Conservation (phyloP, 2,329 filamentous ascomycete genomes). For the Microdochium paspali region DNA sequence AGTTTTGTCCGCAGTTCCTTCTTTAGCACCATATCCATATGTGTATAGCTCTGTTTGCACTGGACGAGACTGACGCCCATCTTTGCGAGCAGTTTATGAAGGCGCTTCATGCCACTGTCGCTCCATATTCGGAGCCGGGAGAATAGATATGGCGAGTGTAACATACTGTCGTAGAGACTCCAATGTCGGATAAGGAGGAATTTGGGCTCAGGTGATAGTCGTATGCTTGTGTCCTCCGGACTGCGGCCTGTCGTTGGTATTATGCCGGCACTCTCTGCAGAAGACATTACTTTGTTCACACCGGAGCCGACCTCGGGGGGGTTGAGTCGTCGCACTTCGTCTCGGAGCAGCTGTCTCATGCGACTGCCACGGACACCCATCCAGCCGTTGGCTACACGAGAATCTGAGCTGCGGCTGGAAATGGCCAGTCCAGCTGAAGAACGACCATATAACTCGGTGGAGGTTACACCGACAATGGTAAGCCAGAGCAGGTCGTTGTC, state of each 20-base stretch:
- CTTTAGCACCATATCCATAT: slow-evolving; percentile 98
- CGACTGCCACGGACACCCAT: slow-evolving; percentile 72
- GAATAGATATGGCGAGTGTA: slow-evolving; percentile 91
- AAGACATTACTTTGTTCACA: slow-evolving; percentile 46
- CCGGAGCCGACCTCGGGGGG: slow-evolving; percentile 54
- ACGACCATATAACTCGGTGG: slow-evolving; percentile 81
- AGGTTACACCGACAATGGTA: slow-evolving; percentile 89
- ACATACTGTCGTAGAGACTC: slow-evolving; percentile 97
- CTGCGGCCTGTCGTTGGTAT: slow-evolving; percentile 84
- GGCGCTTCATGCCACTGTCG: slow-evolving; percentile 74
- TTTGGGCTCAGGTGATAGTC: slow-evolving; percentile 84
- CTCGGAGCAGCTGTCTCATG: slow-evolving; percentile 76
- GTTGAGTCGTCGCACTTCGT: slow-evolving; percentile 90
- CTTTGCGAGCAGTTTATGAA: slow-evolving; percentile 92
- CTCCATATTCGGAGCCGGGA: slow-evolving; percentile 91
- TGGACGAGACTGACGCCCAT: slow-evolving; percentile 95
- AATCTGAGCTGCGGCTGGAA: slow-evolving; percentile 44
- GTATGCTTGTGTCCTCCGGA: slow-evolving; percentile 85
- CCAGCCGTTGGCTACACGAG: slow-evolving; percentile 58
- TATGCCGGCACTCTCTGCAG: slow-evolving; percentile 60
- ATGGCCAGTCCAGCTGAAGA: slow-evolving; percentile 71
- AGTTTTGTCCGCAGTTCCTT: slow-evolving; percentile 76
- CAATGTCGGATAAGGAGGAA: slow-evolving; percentile 92
- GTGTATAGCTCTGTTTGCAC: slow-evolving; percentile 90
- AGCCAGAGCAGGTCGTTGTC: slow-evolving; percentile 96